These are phyloP conservation scores for Globisporangium polare DNA, from an alignment of 352 stramenopile species.

Conservation along the genomic window DNA sequence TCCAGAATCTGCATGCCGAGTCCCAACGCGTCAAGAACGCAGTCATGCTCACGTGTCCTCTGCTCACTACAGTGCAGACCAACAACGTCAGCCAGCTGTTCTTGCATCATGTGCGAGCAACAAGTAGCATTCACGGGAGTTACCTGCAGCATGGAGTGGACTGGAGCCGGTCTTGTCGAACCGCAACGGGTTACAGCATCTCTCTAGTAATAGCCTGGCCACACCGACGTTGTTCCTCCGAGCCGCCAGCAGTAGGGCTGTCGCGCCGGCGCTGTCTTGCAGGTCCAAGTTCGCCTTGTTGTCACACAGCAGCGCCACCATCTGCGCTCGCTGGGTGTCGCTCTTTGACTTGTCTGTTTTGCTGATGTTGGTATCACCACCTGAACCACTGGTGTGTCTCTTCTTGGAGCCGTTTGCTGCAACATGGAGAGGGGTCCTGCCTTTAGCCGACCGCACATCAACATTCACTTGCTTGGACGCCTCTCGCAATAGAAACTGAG, in stretches of 20 bases:
- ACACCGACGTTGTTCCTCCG: slow-evolving; percentile 22
- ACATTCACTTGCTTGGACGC: slow-evolving; percentile 19
- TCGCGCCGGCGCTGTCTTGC: slow-evolving; percentile 29
- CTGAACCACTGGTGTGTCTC: neutral
- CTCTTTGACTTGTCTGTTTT: too few relatives aligned
- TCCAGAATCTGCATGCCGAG: slow-evolving; percentile 29
- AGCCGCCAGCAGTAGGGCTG: slow-evolving; percentile 41
- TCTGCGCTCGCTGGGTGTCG: slow-evolving; percentile 11
- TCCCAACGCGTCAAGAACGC: slow-evolving; percentile 50
- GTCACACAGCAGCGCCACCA: slow-evolving; percentile 26
- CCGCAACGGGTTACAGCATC: slow-evolving; percentile 25
- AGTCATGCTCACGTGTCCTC: slow-evolving; percentile 25
- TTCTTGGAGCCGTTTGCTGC: slow-evolving; percentile 16
- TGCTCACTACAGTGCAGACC: slow-evolving; percentile 15
- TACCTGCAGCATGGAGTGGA: slow-evolving; percentile 47
- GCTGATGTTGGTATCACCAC: too few relatives aligned
- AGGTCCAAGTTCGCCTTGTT: slow-evolving; percentile 32
- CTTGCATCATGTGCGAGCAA: neutral
- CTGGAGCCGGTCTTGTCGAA: slow-evolving; percentile 33
- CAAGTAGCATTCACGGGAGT: neutral
- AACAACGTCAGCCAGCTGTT: neutral
- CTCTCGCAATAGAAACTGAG: slow-evolving; percentile 27
- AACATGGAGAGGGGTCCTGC: slow-evolving; percentile 51
- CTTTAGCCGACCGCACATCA: slow-evolving; percentile 43
- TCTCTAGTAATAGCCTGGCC: slow-evolving; percentile 24